A percentile compares a stretch with the other conserved stretches of the same genome.
These are phyloP conservation scores for Tricholoma bakamatsutake DNA, from an alignment of 768 basidiomycete species.

Conservation along the genomic window DNA sequence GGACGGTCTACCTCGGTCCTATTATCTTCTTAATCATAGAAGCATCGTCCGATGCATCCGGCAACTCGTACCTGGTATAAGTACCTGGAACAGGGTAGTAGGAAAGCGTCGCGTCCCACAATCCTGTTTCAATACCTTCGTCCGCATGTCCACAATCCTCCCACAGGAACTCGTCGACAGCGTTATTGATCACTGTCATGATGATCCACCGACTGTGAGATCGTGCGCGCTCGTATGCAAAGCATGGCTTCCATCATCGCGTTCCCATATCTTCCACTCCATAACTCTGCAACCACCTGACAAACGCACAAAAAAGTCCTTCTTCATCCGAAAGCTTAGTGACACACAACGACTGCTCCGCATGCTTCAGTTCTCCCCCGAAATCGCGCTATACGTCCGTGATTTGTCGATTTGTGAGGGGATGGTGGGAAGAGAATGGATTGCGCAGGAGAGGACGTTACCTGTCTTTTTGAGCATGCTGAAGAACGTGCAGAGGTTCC, in stretches of 20 bases:
- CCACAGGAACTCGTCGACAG: conserved; percentile 26
- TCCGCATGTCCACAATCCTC: conserved; percentile 2
- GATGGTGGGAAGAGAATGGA: conserved; percentile 17
- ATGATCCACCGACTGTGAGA: conserved; percentile 14
- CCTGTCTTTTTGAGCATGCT: conserved; percentile 14
- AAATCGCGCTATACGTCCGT: conserved; percentile 14
- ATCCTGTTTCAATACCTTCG: neutral
- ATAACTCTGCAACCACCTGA: conserved; percentile 17
- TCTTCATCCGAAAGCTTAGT: neutral
- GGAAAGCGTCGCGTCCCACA: neutral
- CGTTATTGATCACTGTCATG: conserved; percentile 20
- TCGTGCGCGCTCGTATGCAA: conserved; percentile 22
- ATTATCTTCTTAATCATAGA: neutral
- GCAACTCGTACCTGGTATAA: neutral
- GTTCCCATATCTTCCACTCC: conserved; percentile 20
- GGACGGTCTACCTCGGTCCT: neutral
- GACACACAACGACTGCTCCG: conserved; percentile 1
- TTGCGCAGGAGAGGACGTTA: conserved; percentile 15
- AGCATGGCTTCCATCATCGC: conserved; percentile 21
- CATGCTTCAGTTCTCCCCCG: conserved; percentile 9
- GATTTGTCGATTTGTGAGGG: conserved; percentile 22
- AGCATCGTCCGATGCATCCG: neutral
- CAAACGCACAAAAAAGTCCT: neutral
- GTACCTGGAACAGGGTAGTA: neutral
- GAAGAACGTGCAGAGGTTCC: conserved; percentile 17